Conservation (phyloP, 1,284 basidiomycete species). For the Coniferiporia sulphurascens region DNA sequence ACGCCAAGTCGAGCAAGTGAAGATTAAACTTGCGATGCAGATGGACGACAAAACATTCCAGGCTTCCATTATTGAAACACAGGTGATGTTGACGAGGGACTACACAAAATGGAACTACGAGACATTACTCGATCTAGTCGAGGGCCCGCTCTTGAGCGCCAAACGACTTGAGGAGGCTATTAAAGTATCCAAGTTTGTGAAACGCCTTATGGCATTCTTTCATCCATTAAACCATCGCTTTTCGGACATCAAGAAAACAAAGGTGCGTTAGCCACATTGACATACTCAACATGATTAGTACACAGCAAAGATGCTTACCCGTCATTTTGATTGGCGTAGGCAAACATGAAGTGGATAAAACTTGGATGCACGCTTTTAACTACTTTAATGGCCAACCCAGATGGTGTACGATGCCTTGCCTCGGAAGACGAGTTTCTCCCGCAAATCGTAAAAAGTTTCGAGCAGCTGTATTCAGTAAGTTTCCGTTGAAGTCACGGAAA, state of each 20-base stretch:
- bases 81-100: constrained; percentile 85
- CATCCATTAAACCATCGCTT: constrained; percentile 79
- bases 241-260: constrained; percentile 72
- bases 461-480: constrained; percentile 87
- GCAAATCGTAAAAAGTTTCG: constrained; percentile 86
- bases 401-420: constrained; percentile 78
- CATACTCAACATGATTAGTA: neutral
- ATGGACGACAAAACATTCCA: constrained; percentile 93
- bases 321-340: constrained; percentile 28
- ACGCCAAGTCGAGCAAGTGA: constrained; percentile 85
- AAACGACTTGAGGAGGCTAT: constrained; percentile 96
- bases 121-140: constrained; percentile 81
- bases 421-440: constrained; percentile 83
- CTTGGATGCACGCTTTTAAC: constrained; percentile 80
- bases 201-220: constrained; percentile 86
- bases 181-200: constrained; percentile 84
- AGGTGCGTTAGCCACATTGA: constrained; percentile 38
- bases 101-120: constrained; percentile 93
- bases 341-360: constrained; percentile 78
- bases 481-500: neutral
- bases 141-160: constrained; percentile 88
- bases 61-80: constrained; percentile 75
- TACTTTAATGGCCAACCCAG: constrained; percentile 78
- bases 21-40: constrained; percentile 84
- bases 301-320: neutral